Percentiles rank a stretch among this genome's conserved stretches.
These are phyloP conservation scores for Drosera spatulata DNA, from an alignment of 179 eudicot genomes.

Conservation along the genomic window DNA sequence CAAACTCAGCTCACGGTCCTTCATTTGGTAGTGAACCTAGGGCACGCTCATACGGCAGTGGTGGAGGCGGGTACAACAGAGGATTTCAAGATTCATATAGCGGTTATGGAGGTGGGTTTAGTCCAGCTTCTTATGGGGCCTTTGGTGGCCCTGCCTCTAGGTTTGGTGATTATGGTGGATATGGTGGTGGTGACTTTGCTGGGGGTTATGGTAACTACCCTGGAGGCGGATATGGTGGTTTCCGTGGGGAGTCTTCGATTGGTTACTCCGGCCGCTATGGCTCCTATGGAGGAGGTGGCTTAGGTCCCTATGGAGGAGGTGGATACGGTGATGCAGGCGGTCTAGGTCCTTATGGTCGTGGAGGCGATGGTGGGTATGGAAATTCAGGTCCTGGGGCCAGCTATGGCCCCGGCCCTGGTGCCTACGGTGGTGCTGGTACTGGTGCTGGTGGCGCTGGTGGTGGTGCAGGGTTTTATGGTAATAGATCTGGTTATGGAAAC, in stretches of 20 bases:
- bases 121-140: constrained; percentile 31
- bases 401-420: constrained; percentile 15
- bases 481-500: constrained; percentile 44
- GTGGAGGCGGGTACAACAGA: constrained; percentile 9
- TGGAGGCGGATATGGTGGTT: constrained; percentile 3
- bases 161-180: constrained; percentile 22
- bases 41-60: constrained; percentile 44
- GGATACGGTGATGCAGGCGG: background rate
- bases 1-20: constrained; percentile 70
- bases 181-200: constrained; percentile 13
- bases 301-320: constrained; percentile 2
- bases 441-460: background rate
- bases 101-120: constrained; percentile 30
- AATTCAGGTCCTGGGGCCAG: constrained; percentile 5
- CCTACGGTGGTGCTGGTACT: no score
- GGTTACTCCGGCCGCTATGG: constrained; percentile 3
- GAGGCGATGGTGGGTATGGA: constrained; percentile 15
- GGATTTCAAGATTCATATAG: constrained; percentile 28
- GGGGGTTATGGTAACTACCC: background rate
- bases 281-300: constrained; percentile 2
- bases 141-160: constrained; percentile 25
- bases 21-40: constrained; percentile 53
- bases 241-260: constrained; percentile 1
- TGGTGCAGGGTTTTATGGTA: constrained; percentile 27
- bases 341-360: background rate